Conservation (phyloP, 1,284 basidiomycete genomes). For the Trametes hirsuta region DNA sequence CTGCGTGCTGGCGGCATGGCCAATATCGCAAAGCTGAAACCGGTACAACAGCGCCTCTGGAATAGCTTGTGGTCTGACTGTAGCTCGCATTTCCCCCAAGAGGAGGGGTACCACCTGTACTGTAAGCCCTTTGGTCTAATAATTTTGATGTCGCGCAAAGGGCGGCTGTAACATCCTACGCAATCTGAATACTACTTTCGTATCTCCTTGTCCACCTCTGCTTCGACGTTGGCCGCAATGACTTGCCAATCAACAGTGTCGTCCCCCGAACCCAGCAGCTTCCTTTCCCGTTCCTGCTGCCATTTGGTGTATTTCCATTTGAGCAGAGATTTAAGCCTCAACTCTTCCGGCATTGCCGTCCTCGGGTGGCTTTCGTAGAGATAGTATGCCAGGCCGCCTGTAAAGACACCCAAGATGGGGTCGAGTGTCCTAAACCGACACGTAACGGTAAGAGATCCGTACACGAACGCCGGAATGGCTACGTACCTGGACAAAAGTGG, state of each 20-base stretch:
- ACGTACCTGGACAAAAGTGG: slow-evolving; percentile 57
- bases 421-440: slow-evolving; percentile 56
- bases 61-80: too few relatives aligned
- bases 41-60: too few relatives aligned
- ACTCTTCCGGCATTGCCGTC: slow-evolving; percentile 67
- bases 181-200: neutral
- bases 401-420: slow-evolving; percentile 80
- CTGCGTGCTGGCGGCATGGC: too few relatives aligned
- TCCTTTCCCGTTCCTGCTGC: slow-evolving; percentile 31
- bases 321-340: slow-evolving; percentile 64
- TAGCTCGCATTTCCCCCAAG: too few relatives aligned
- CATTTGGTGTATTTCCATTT: slow-evolving; percentile 55
- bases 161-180: neutral
- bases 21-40: too few relatives aligned
- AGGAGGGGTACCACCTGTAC: too few relatives aligned
- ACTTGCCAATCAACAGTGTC: slow-evolving; percentile 22
- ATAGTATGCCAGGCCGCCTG: slow-evolving; percentile 81
- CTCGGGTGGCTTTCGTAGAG: slow-evolving; percentile 86
- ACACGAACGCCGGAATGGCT: too few relatives aligned
- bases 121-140: too few relatives aligned
- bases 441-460: neutral
- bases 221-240: slow-evolving; percentile 15
- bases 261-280: slow-evolving; percentile 13
- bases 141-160: too few relatives aligned
- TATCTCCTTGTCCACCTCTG: slow-evolving; percentile 1